A percentile compares a stretch with the other conserved stretches of the same genome.
Evolutionary conservation across 2,329 filamentous ascomycete genomes (phyloP).

Genomic region (Talaromyces rugulosus): DNA sequence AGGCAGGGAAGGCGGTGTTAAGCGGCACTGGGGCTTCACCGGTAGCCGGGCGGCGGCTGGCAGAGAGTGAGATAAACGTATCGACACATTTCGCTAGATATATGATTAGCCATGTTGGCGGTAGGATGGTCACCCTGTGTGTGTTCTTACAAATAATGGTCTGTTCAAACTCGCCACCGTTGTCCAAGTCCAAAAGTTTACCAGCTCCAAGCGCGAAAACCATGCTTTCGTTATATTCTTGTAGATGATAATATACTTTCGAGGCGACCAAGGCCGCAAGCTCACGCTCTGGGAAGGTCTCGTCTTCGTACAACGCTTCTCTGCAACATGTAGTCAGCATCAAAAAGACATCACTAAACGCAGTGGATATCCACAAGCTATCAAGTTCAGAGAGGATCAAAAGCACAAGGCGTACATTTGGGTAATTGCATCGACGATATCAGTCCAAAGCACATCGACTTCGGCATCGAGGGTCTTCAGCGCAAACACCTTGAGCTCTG

Average conservation of each 20-base stretch:
- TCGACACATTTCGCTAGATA: conserved; percentile 81
- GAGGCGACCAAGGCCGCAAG: conserved; percentile 90
- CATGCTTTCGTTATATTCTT: conserved; percentile 99
- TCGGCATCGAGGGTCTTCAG: conserved; percentile 93
- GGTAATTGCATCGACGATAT: conserved; percentile 86
- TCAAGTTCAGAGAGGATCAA: neutral
- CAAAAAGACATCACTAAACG: neutral
- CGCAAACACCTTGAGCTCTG: conserved; percentile 90
- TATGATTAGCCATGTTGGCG: conserved; percentile 10
- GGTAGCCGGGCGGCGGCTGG: conserved; percentile 51
- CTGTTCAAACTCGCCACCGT: conserved; percentile 92
- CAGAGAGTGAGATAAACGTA: conserved; percentile 84
- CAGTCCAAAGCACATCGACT: conserved; percentile 95
- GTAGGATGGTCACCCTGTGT: neutral
- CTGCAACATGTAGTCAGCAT: conserved; percentile 44
- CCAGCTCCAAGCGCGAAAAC: conserved; percentile 92
- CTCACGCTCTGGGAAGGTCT: conserved; percentile 86
- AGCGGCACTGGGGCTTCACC: conserved; percentile 61
- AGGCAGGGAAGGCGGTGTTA: conserved; percentile 71
- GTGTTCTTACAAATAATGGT: conserved; percentile 77
- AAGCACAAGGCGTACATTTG: conserved; percentile 68
- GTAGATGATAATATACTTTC: conserved; percentile 98
- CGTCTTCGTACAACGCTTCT: conserved; percentile 96
- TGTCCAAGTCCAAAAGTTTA: conserved; percentile 88
- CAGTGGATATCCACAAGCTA: neutral